Conservation (phyloP, 164 flowering plant genomes). For the Nymphaea thermarum region DNA sequence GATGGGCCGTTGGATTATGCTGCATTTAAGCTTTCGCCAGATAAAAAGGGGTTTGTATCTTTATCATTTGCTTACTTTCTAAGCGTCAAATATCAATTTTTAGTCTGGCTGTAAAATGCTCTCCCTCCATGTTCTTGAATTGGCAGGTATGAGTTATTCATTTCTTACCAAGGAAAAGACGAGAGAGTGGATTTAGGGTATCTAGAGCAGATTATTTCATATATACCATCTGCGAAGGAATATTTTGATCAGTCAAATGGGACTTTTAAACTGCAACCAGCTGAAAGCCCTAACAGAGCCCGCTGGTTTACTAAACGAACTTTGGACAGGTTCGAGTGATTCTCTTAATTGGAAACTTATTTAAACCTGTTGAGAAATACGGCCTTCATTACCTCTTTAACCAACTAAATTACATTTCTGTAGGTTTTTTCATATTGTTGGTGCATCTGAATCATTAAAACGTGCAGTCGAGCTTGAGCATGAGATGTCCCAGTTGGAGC, state of each 20-base stretch:
- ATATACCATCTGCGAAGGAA: slow-evolving; percentile 32
- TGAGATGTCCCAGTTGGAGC: slow-evolving; percentile 78
- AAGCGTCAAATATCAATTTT: too few species aligned
- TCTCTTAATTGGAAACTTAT: background rate
- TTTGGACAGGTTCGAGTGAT: slow-evolving; percentile 41
- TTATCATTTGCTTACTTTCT: background rate
- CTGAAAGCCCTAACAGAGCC: slow-evolving; percentile 23
- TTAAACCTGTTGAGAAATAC: background rate
- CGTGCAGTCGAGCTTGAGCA: slow-evolving; percentile 25
- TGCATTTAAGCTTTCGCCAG: slow-evolving; percentile 33
- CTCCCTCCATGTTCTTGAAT: background rate
- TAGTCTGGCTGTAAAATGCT: too few species aligned
- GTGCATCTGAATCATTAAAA: slow-evolving; percentile 30
- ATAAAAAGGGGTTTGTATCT: slow-evolving; percentile 36
- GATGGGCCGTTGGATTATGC: slow-evolving; percentile 38
- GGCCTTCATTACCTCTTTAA: background rate
- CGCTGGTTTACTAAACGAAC: slow-evolving; percentile 77
- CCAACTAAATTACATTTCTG: background rate
- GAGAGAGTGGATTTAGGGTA: slow-evolving; percentile 48
- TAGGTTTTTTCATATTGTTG: slow-evolving; percentile 55
- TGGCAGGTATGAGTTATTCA: slow-evolving; percentile 58
- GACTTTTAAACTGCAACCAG: slow-evolving; percentile 36
- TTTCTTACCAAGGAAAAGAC: slow-evolving; percentile 20
- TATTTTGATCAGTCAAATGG: slow-evolving; percentile 24
- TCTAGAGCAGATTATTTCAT: slow-evolving; percentile 39